Conservation (phyloP, 495 filamentous ascomycete genomes). For the Penicillium samsonianum region DNA sequence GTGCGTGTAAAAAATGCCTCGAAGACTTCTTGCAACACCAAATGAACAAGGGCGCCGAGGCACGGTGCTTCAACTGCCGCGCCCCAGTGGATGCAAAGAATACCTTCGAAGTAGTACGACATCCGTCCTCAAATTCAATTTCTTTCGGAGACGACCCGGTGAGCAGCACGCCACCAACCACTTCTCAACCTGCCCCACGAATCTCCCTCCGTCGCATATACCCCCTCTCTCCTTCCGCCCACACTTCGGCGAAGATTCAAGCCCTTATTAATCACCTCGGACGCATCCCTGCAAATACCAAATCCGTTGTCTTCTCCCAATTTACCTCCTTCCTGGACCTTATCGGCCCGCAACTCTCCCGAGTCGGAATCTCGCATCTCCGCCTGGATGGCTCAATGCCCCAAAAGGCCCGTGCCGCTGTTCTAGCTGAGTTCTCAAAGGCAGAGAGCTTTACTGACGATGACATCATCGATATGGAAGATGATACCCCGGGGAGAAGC, state of each 20-base stretch:
- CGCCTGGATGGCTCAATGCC: slow-evolving; percentile 90
- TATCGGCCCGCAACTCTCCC: slow-evolving; percentile 73
- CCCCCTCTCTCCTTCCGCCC: slow-evolving; percentile 59
- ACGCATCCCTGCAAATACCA: slow-evolving; percentile 67
- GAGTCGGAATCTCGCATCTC: slow-evolving; percentile 72
- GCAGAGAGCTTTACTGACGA: slow-evolving; percentile 41
- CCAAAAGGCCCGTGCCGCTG: slow-evolving; percentile 77
- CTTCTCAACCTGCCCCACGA: slow-evolving; percentile 49
- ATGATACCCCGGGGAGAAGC: slow-evolving; percentile 12
- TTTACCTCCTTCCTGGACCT: slow-evolving; percentile 96
- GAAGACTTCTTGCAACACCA: slow-evolving; percentile 86
- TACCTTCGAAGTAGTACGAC: slow-evolving; percentile 83
- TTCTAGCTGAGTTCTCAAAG: slow-evolving; percentile 68
- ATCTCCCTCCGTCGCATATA: slow-evolving; percentile 83
- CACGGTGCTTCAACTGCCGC: slow-evolving; percentile 87
- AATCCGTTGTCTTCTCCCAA: slow-evolving; percentile 92
- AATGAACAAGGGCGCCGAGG: slow-evolving; percentile 67
- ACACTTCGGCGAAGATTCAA: slow-evolving; percentile 79
- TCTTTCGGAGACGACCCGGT: slow-evolving; percentile 36
- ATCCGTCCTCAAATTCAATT: slow-evolving; percentile 36
- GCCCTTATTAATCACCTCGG: slow-evolving; percentile 74
- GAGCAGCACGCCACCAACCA: slow-evolving; percentile 33
- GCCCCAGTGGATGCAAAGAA: slow-evolving; percentile 78
- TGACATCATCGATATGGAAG: slow-evolving; percentile 37
- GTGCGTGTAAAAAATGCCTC: slow-evolving; percentile 89